Base-by-base conservation (phyloP, 352 stramenopile species). In the Phytophthora sojae region DNA sequence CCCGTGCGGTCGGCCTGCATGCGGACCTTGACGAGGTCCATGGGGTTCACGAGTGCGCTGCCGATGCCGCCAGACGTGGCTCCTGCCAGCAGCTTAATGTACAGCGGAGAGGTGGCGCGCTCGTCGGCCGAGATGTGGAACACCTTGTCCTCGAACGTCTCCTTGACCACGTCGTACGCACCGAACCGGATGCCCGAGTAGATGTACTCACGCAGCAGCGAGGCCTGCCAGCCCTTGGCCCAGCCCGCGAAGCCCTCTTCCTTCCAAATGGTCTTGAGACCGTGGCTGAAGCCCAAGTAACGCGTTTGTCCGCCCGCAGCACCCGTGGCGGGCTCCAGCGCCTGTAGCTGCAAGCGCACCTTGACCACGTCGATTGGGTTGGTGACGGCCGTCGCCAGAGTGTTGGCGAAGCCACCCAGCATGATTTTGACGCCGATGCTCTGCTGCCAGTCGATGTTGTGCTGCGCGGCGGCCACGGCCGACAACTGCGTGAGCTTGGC, bases 151-250 rank as follows among this genome's bases (percentile, higher is more conserved):
- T 88, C 84, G 32, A 92, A 78, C 11, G 80, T 75, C 50, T 91
- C 79, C 69, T 95, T 95, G 58, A 91, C 70, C 15, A 81, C 75
- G 55, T 92, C 85, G 70, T 94, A 94, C 25, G 90, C 69, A 3
- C 88, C 88, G 56, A 95, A 88, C 58, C 88, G 82, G 61, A 95
- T 73, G 47, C 78, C 84, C 26, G 80, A 88, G 80, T 95, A 95
- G 17, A 84, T 81, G 17, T 75, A 83, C 44, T 92, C 84, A 25
- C 88, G 82, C 17, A 90, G 61, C 32, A 92, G 58, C 23, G 84
- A 87, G 14, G 88, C 81, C 56, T 82, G 73, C 47, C 89, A 73
- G 19, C 88, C 88, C 50, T 87, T 86, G 69, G 75, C 82, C 56
- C 83, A 79, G 21, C 82, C 85, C 15, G 66, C 50, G 25, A 84